Base-by-base conservation (phyloP, 495 filamentous ascomycete genomes). In the Cercophora newfieldiana region DNA sequence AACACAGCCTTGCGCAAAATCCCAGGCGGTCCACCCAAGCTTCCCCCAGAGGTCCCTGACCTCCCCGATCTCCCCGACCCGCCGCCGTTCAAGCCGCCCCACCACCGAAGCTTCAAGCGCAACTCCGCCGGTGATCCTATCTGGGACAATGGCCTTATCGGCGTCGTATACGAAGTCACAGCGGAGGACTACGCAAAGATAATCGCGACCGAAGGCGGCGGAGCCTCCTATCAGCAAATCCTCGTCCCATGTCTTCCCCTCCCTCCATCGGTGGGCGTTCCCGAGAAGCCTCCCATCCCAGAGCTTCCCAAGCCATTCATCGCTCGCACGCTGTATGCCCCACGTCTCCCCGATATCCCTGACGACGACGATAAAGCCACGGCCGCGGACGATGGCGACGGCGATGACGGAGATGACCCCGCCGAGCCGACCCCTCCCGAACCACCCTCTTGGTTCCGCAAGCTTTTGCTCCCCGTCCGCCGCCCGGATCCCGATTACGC, bases 121-220 rank as follows among this genome's bases (percentile, higher is more conserved):
- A 51, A 24, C 56, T 33, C 26, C 7, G 28, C 81, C 64, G 83
- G 83, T 71, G 77, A 79, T 53, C 80, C 74, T 21, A 67, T 71
- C 28, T 94, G 92, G 91, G 77, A 85, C 65, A 91, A 90, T 67
- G 91, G 92, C 19, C 83, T 99, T 12, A 84, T 97, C 51, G 95
- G 95, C 50, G 91, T 97, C 22, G 95, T 97, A 33, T 99, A 99
- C 82, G 93, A 97, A 78, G 89, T 98, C 26, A 95, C 92, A 1
- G 74, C 79, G 1, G 71, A 79, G 7, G 95, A 99, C 80, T 99
- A 90, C 73, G 86, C 89, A 2, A 89, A 85, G 61, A 95, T 99
- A 69, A 89, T 98, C 63, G 88, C 89, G 3, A 97, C 92, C 2
- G 95, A 99, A 75, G 94, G 94, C 64, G 93, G 90, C 33, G 94